Evolutionary conservation across 352 stramenopile genomes (phyloP), one percentile per base, ranked within the genome.

Genomic region (Globisporangium barbulae): DNA sequence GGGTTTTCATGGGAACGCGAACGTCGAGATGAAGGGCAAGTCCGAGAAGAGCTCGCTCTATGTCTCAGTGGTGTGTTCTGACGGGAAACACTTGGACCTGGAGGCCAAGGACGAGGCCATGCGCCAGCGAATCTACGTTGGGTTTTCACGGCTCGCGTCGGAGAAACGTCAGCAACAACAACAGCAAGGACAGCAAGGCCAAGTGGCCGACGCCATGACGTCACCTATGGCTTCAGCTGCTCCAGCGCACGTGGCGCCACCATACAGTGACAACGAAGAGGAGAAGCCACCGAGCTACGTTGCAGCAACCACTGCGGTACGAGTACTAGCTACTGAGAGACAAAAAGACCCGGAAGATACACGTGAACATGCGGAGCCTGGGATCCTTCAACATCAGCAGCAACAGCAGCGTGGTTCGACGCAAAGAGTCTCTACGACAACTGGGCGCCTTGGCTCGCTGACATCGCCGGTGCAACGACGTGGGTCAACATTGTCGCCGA

Each of bases 71-170:
- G 21, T 73, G 15, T 78, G 71, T 31, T 74, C 56, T 10, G 74
- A 87, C 28, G 74, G 76, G 33, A 83, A 86, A 63, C 73, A 64
- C 13, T 39, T 91, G 17, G 70, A 78, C 8, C 70, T 91, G 3
- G 77, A 88, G 48, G 75, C 81, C 1, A 83, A 79, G 21, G 74
- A 83, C 44, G 75, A 82, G 35, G 53, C 64, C 6, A 70, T 68
- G 62, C 72, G 75, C 1, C 70, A 88, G 53, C 75, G 77, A 0
- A 49, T 91, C 8, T 80, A 72, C 52, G 35, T 84, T 0, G 81
- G 83, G 0, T 91, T 91, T 44, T 79, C 70, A 0, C 68, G 70
- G 1, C 73, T 88, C 22, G 71, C 71, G 17, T 44, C 64, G n/a
- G 81, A 90, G 31, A 83, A 85, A 28, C 49, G 59, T 3, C 62